Percentiles rank a stretch among this genome's conserved stretches.
Evolutionary conservation across 2,329 filamentous ascomycete genomes (phyloP).

Genomic region (Sporothrix phasma): DNA sequence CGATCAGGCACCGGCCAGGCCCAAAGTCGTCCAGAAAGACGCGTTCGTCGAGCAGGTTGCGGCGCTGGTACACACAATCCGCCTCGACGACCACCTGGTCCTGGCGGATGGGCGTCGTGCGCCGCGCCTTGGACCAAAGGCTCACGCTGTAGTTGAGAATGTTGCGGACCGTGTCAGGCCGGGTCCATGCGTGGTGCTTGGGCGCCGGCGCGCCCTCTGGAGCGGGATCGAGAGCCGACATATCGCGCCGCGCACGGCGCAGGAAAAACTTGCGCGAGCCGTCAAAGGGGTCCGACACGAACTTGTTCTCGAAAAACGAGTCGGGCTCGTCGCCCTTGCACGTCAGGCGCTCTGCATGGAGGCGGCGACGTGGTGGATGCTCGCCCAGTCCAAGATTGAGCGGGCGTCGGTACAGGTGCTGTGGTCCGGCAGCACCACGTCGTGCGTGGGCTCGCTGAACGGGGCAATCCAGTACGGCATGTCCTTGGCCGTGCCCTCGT

Average conservation of each 20-base stretch:
- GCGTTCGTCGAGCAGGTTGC: conserved; percentile 69
- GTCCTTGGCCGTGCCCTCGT: conserved; percentile 49
- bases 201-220: conserved; percentile 45
- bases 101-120: conserved; percentile 43
- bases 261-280: conserved; percentile 54
- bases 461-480: conserved; percentile 83
- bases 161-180: conserved; percentile 33
- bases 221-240: conserved; percentile 56
- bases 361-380: conserved; percentile 14
- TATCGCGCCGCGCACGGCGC: conserved; percentile 41
- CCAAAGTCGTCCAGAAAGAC: conserved; percentile 36
- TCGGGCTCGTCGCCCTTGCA: conserved; percentile 36
- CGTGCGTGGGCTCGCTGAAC: conserved; percentile 22
- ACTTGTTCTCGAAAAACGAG: conserved; percentile 43
- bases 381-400: conserved; percentile 50
- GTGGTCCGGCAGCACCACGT: conserved; percentile 19
- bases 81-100: conserved; percentile 76
- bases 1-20: conserved; percentile 51
- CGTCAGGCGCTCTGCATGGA: conserved; percentile 24
- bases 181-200: conserved; percentile 34
- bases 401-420: conserved; percentile 18
- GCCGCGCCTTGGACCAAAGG: conserved; percentile 53
- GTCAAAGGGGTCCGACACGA: conserved; percentile 48
- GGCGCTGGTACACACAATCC: conserved; percentile 62
- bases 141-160: conserved; percentile 82